Evolutionary conservation across 2,329 filamentous ascomycete species (phyloP), one percentile per base, ranked within the genome.

Genomic region (Geosmithia putterillii): DNA sequence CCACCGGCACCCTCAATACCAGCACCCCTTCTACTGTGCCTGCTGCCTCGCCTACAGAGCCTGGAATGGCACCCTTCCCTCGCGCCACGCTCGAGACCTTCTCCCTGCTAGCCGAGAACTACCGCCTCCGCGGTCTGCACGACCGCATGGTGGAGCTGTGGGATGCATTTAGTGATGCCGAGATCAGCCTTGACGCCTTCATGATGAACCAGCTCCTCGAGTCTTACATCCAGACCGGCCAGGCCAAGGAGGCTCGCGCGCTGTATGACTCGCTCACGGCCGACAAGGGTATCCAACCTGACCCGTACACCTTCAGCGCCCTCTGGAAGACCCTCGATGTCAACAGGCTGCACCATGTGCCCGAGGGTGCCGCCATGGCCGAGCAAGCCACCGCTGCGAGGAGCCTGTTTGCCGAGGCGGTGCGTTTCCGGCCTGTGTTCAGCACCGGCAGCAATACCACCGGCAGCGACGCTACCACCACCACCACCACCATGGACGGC

Each of bases 191-290:
- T 2, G 81, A 86, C 53, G 76, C 79, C 8, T 84, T 81, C 58
- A 83, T 89, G 63, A 77, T 89, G 70, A 92, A 90, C 59, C 82
- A 88, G 54, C 65, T 89, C 19, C 73, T 92, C 21, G 76, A 79
- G 46, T 76, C 79, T 7, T 73, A 81, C 48, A 69, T 83, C 40
- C 73, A 79, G 47, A 72, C 73, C 45, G 74, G 75, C 42, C 66
- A 76, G 42, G 66, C 71, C 38, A 58, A 62, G 20, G 64, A 72
- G 42, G 75, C 83, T 0, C 68, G 73, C 51, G 55, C 61, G 3
- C 67, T 79, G 23, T 86, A 79, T 57, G 57, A 62, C 9, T 58
- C 62, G 17, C 70, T 86, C 54, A 70, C 73, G 23, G 50, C 58
- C 9, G 60, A 69, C 21, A 62, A 65, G 32, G 63, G 60, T 25